Evolutionary conservation across 2,329 filamentous ascomycete species (phyloP), one percentile per base, ranked within the genome.

Genomic region (Colletotrichum endophyticum): DNA sequence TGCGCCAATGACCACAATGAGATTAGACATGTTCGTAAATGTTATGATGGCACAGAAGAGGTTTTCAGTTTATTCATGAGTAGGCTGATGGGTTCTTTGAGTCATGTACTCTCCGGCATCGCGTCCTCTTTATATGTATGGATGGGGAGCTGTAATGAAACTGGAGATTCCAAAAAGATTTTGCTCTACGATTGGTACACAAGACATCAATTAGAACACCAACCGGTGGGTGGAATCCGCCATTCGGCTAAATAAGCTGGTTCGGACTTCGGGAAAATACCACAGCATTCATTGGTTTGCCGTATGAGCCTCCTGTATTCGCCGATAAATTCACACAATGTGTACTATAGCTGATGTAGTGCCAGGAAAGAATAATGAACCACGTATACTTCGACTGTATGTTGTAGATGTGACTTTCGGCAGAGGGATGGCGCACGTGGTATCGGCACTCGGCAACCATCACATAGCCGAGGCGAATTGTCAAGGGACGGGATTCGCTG

Each of bases 1-100:
- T 61, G 83, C 81, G 5, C 83, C 82, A 70, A 81, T 83, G 12
- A 85, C 81, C 32, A 83, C 82, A 44, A 84, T 75, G 70, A 83
- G 62, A 4, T 27, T 34, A 9, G 59, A 62, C 28, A 62, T 62
- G 11, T 62, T 62, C 13, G n/a, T 2, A 5, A 11, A 16, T 27
- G 53, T 28, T 6, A 16, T 19, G 56, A 28, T 19, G 56, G 2
- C 4, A 22, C 5, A 12, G 3, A 15, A 0, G 6, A 49, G 44
- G n/a, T 13, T 0, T 4, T 49, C 11, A 49, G 11, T 11, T 22
- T 4, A 2, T 49, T 7, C 12, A 49, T 7, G 6, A 12, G n/a
- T 4, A 22, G 3, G 44, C 1, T 8, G 44, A 49, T 2, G 4
- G 11, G 6, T 5, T 49, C n/a, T 22, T n/a, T 4, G n/a, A 49